These are phyloP conservation scores for Colletotrichum magnum DNA, from an alignment of 2,329 filamentous ascomycete genomes.

Conservation along the genomic window DNA sequence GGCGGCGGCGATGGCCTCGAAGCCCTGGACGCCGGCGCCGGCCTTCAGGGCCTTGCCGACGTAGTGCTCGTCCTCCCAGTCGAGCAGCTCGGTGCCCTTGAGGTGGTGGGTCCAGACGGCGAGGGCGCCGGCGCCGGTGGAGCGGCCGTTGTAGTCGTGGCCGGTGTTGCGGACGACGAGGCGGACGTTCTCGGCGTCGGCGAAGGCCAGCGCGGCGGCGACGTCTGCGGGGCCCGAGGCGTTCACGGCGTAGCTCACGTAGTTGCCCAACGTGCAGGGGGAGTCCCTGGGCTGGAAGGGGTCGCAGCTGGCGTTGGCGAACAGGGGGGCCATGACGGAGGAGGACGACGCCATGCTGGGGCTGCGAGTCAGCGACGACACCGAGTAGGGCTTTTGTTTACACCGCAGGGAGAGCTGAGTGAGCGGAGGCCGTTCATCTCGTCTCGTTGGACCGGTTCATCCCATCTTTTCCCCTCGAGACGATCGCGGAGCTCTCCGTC, in stretches of 20 bases:
- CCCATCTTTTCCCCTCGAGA: background rate
- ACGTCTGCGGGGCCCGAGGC: constrained; percentile 50
- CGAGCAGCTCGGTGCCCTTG: constrained; percentile 57
- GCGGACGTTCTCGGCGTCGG: constrained; percentile 54
- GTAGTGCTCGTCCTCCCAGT: constrained; percentile 53
- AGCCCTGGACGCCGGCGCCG: constrained; percentile 65
- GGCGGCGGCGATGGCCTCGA: constrained; percentile 61
- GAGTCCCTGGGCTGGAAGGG: constrained; percentile 51
- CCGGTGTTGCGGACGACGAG: constrained; percentile 54
- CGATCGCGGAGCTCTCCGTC: background rate
- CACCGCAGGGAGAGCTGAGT: too few relatives aligned
- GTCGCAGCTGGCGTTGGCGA: constrained; percentile 48
- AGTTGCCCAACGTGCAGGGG: constrained; percentile 53
- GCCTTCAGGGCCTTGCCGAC: constrained; percentile 65
- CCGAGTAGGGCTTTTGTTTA: background rate
- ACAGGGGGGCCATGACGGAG: constrained; percentile 48
- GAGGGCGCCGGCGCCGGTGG: constrained; percentile 64
- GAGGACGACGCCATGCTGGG: constrained; percentile 36
- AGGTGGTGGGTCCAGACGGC: constrained; percentile 64
- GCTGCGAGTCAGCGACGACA: constrained; percentile 7
- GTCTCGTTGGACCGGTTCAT: too few relatives aligned
- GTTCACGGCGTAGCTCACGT: constrained; percentile 46
- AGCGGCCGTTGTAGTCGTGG: constrained; percentile 59
- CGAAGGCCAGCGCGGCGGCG: constrained; percentile 52
- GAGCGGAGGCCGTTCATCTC: too few relatives aligned